Conservation (phyloP, 352 stramenopile species). For the Blastocystis sp. region DNA sequence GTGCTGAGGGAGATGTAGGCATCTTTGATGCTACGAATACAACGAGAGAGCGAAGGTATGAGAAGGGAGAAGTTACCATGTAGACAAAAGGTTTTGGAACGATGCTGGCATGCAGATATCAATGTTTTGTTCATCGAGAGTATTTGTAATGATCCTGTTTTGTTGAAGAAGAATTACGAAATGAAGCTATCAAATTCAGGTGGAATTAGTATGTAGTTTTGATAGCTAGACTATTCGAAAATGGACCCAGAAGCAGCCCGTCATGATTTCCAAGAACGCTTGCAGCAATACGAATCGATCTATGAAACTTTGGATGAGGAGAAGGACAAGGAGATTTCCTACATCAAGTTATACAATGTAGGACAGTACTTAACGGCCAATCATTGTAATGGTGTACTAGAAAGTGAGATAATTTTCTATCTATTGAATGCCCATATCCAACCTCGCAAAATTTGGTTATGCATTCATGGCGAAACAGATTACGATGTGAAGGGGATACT, state of each 20-base stretch:
- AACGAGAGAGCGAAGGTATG: conserved; percentile 8
- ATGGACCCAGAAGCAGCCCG: conserved; percentile 55
- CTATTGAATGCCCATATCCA: conserved; percentile 84
- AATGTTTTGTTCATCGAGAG: conserved; percentile 65
- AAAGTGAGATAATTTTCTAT: conserved; percentile 72
- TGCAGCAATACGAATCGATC: conserved; percentile 69
- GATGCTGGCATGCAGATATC: conserved; percentile 63
- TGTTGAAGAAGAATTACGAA: conserved; percentile 66
- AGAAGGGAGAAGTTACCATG: too few relatives aligned
- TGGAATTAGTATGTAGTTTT: too few relatives aligned
- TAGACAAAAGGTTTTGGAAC: conserved; percentile 57
- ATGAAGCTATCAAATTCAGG: conserved; percentile 57
- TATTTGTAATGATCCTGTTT: conserved; percentile 58
- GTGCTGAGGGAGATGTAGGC: conserved; percentile 43
- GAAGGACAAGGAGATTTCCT: conserved; percentile 79
- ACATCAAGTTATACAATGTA: conserved; percentile 88
- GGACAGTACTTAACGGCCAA: conserved; percentile 62
- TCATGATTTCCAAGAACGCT: conserved; percentile 49
- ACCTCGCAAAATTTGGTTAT: conserved; percentile 83
- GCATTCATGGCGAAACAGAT: conserved; percentile 79
- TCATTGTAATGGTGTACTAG: conserved; percentile 73
- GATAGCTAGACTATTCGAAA: conserved; percentile 19
- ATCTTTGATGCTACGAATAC: conserved; percentile 68
- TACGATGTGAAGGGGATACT: conserved; percentile 77
- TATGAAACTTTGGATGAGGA: conserved; percentile 86